phyloP scores from a whole-genome alignment of 306 rosid species.

The Herpetospermum pedunculosum region DNA sequence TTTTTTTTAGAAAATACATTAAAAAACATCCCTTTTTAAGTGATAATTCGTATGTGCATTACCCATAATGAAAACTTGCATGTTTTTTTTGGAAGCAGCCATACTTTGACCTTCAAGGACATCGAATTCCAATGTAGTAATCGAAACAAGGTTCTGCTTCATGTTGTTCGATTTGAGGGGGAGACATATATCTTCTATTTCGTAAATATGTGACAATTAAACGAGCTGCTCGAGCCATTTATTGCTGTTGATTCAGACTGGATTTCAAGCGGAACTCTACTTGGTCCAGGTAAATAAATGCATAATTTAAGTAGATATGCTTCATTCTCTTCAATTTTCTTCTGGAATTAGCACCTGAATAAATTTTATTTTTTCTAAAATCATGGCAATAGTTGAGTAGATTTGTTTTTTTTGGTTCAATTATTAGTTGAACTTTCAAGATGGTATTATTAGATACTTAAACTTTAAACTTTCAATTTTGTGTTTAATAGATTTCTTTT shows the following conservation, averaged over 20 bases:
- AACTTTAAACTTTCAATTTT: too few species aligned
- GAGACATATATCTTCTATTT: background rate
- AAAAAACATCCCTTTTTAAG: background rate
- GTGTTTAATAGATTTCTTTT: too few species aligned
- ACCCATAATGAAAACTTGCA: background rate
- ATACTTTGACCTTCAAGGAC: background rate
- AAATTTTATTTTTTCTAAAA: too few species aligned
- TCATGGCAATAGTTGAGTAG: background rate
- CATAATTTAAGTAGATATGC: background rate
- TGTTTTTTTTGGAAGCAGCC: background rate
- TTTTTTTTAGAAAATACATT: background rate
- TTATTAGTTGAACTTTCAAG: too few species aligned
- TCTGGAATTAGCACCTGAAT: background rate
- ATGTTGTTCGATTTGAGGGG: background rate
- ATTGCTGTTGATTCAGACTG: background rate
- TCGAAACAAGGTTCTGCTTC: background rate
- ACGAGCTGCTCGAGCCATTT: background rate
- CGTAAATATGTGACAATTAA: background rate
- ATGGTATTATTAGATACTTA: too few species aligned
- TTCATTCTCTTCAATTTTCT: background rate
- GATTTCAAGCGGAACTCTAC: background rate
- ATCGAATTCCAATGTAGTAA: background rate
- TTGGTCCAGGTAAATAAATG: constrained; percentile 1
- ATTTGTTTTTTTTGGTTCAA: too few species aligned
- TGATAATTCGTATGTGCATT: background rate